Evolutionary conservation across 192 early-diverging fungal genomes (phyloP), one percentile per base, ranked within the genome.

Genomic region (Tieghemiomyces parasiticus): DNA sequence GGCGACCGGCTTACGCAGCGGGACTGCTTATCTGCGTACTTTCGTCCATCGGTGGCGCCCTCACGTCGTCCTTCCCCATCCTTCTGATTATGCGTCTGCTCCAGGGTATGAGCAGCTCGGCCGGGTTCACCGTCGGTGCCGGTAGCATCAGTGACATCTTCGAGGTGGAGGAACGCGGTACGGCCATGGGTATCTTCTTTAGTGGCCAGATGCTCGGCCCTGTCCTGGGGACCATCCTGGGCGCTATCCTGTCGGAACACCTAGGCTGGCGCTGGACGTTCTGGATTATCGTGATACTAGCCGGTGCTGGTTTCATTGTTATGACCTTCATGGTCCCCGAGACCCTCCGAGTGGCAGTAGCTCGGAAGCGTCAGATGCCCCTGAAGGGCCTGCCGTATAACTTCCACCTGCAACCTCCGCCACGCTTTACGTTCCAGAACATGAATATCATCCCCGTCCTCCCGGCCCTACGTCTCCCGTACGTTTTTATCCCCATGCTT

Each of bases 281-380:
- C 56, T 81, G 80, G 71, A 65, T 78, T 16, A 69, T 73, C 33
- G 47, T 71, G 3, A 83, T 83, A 22, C 62, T 80, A 55, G 71
- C 70, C 55, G 81, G 76, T 0, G 35, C 67, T 14, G 60, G 80
- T 58, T 51, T 72, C 26, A 48, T 79, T 14, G 31, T 75, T 14
- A 70, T 70, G 1, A 63, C 73, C n/a, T 69, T 81, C 55, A 73
- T 77, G 28, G 49, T 82, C 54, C 78, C 82, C 19, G 83, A 85
- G 61, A 85, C 83, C 0, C 69, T 71, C 22, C 68, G 74, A 29
- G 59, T 66, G 16, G 56, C 68, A 12, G 69, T 76, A 9, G 35
- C 71, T 2, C 46, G 45, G 25, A 65, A 61, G 32, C 35, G 68
- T 33, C 13, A 8, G 14, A 72, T 76, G 13, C 66, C 66, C 46